Conservation (phyloP, 2,329 filamentous ascomycete genomes). For the Apiospora malaysiana region DNA sequence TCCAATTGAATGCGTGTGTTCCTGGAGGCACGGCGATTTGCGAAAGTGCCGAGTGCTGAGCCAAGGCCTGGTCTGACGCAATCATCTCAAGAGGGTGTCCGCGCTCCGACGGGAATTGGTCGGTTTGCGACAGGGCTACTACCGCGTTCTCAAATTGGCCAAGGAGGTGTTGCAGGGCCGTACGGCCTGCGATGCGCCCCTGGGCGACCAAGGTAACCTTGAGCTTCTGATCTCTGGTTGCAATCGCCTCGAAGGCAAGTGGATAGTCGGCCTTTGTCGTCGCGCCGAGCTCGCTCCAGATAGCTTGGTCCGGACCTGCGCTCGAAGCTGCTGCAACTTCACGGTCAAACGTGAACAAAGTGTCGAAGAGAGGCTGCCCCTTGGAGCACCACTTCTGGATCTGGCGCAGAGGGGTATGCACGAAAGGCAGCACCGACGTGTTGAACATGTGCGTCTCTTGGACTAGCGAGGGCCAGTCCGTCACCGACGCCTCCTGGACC, state of each 20-base stretch:
- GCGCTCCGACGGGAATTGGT: neutral
- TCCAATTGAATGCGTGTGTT: constrained; percentile 62
- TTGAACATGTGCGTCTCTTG: constrained; percentile 74
- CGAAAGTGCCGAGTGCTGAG: neutral
- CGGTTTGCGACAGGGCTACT: constrained; percentile 30
- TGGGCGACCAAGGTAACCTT: constrained; percentile 66
- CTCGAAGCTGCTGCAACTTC: constrained; percentile 36
- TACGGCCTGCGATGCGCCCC: constrained; percentile 41
- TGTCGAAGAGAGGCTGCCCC: constrained; percentile 73
- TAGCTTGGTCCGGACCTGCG: constrained; percentile 33
- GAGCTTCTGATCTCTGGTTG: constrained; percentile 54
- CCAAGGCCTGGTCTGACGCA: neutral
- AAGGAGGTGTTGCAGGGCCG: constrained; percentile 44
- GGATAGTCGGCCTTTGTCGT: constrained; percentile 69
- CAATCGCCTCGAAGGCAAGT: constrained; percentile 75
- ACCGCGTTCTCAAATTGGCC: constrained; percentile 45
- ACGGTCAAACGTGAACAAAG: constrained; percentile 81
- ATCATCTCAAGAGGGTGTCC: constrained; percentile 35
- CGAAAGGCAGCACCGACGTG: constrained; percentile 69
- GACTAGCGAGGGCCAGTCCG: constrained; percentile 67
- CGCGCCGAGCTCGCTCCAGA: constrained; percentile 63
- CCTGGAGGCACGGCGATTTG: neutral
- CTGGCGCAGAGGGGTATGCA: constrained; percentile 78
- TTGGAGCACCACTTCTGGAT: constrained; percentile 79
- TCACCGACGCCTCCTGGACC: constrained; percentile 47